Evolutionary conservation across 306 rosid species (phyloP), one percentile per base, ranked within the genome.

Genomic region (Cucumis cinereus): DNA sequence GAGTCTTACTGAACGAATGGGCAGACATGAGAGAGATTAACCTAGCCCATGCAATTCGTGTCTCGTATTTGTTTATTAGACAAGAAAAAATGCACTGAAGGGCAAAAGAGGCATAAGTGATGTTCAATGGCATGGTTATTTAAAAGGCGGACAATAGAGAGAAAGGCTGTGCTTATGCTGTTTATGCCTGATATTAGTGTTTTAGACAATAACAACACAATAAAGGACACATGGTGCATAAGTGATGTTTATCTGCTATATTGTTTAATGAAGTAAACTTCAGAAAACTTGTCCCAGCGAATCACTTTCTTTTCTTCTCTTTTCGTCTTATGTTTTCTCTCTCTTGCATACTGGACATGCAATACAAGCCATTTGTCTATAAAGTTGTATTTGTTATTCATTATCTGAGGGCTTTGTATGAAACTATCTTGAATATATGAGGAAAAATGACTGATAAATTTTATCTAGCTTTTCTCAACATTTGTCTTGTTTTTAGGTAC

Each of bases 401-500:
- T 59, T 28, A 7, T 59, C 4, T 26, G 66, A 26, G 10, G 66
- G 8, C 15, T 57, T 6, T 12, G 38, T 13, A 1, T 59, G 19
- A 26, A 59, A 26, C 40, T 14, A 59, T 59, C 66, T 59, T n/a
- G 10, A 59, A 59, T 59, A 13, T 0, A 59, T 28, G 8, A 19
- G 71, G 49, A 36, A 12, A 28, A 26, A 2, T 26, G 24, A 22
- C 11, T 45, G 56, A 14, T 3, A 24, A 30, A 41, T 45, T 22
- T 77, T 20, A 11, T 45, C 45, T 40, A 24, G 77, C 6, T 22
- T 35, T 77, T 26, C 15, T 49, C 43, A 59, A n/a, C 69, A 15
- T 49, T 4, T 60, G 47, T 67, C 62, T 56, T 81, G 49, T 75
- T 70, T 84, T 20, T 64, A 91, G 96, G 97, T 75, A 91, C 96